phyloP scores from a whole-genome alignment of 1,284 basidiomycete species.

The Hemileia vastatrix region DNA sequence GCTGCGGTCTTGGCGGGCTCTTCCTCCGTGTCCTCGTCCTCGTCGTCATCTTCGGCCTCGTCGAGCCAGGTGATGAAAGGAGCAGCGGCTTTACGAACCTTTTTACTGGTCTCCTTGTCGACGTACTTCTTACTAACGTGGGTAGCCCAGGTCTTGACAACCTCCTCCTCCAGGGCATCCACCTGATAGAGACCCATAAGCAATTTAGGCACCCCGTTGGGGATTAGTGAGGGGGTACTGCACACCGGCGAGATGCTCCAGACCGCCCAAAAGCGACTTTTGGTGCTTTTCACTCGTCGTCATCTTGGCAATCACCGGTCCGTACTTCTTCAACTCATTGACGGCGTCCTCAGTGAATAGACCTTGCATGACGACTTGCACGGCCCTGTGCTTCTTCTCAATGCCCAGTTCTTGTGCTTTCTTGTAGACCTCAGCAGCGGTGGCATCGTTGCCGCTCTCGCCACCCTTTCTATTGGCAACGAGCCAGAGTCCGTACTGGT shows the following conservation, averaged over 20 bases:
- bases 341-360: slow-evolving; percentile 71
- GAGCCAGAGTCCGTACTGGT: slow-evolving; percentile 73
- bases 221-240: slow-evolving; percentile 56
- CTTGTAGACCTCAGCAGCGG: slow-evolving; percentile 64
- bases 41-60: slow-evolving; percentile 38
- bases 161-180: slow-evolving; percentile 83
- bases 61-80: slow-evolving; percentile 66
- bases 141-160: slow-evolving; percentile 84
- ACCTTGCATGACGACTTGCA: slow-evolving; percentile 73
- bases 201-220: slow-evolving; percentile 69
- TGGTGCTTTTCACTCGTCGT: slow-evolving; percentile 74
- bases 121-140: slow-evolving; percentile 97
- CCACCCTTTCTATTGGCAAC: slow-evolving; percentile 66
- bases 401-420: slow-evolving; percentile 86
- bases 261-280: slow-evolving; percentile 79
- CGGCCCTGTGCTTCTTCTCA: slow-evolving; percentile 87
- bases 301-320: slow-evolving; percentile 56
- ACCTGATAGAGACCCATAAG: slow-evolving; percentile 90
- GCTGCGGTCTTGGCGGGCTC: too few relatives aligned
- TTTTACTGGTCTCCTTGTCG: slow-evolving; percentile 88
- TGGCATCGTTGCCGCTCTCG: slow-evolving; percentile 50
- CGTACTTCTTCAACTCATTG: slow-evolving; percentile 62
- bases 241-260: slow-evolving; percentile 71
- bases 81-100: slow-evolving; percentile 85
- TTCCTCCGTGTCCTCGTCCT: background rate